Percentiles rank a stretch among this genome's conserved stretches.
phyloP scores from a whole-genome alignment of 2,329 filamentous ascomycete genomes.

The Diaporthe amygdali region DNA sequence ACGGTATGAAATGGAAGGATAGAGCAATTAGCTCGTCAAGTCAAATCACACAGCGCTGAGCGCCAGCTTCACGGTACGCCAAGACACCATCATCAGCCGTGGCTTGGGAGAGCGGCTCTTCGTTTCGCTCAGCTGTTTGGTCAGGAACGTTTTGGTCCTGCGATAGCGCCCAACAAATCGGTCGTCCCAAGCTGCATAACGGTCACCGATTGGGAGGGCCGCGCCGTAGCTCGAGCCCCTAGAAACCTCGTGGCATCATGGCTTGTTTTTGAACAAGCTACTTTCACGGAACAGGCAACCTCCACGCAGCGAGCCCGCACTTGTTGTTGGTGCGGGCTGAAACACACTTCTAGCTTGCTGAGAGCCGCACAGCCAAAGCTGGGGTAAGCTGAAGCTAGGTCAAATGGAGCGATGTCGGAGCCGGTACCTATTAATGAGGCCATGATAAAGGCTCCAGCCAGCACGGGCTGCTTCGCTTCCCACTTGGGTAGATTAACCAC shows the following conservation, averaged over 20 bases:
- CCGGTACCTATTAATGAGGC: background rate
- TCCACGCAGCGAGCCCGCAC: background rate
- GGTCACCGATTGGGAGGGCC: slow-evolving; percentile 12
- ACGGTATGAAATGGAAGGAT: slow-evolving; percentile 7
- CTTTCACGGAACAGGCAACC: too few relatives aligned
- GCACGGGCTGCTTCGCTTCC: background rate
- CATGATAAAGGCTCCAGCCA: background rate
- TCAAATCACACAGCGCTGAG: background rate
- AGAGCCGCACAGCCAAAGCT: slow-evolving; percentile 7
- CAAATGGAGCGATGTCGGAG: slow-evolving; percentile 9
- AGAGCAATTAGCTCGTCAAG: background rate
- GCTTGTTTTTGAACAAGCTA: background rate
- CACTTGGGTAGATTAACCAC: background rate
- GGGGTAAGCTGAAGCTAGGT: slow-evolving; percentile 1
- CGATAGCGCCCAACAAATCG: slow-evolving; percentile 1
- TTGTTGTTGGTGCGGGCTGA: background rate
- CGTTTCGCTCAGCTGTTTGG: background rate
- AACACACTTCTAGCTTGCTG: background rate
- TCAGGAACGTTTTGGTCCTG: background rate
- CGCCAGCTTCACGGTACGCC: background rate
- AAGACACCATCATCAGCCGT: background rate
- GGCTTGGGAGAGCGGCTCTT: background rate
- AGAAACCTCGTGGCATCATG: background rate
- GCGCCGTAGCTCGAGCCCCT: slow-evolving; percentile 16
- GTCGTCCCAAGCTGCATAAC: background rate